A percentile compares a stretch with the other conserved stretches of the same genome.
These are phyloP conservation scores for Didymella lethalis DNA, from an alignment of 2,329 filamentous ascomycete species.

Conservation along the genomic window DNA sequence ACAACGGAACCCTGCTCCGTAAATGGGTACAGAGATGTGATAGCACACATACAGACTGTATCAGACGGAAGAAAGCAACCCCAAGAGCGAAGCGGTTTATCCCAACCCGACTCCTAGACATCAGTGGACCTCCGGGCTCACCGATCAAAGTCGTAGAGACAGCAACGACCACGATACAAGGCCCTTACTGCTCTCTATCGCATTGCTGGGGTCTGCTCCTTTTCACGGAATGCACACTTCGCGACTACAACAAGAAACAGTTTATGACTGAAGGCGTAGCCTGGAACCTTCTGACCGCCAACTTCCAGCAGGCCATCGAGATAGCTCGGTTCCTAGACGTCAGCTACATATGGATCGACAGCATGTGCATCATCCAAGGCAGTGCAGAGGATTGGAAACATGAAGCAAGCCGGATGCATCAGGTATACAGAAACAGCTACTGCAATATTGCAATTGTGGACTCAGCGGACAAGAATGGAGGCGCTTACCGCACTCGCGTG, in stretches of 20 bases:
- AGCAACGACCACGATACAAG: conserved; percentile 14
- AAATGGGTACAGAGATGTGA: background rate
- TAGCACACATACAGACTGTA: background rate
- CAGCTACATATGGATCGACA: conserved; percentile 42
- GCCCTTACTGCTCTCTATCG: conserved; percentile 31
- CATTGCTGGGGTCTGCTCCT: conserved; percentile 37
- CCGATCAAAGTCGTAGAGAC: conserved; percentile 32
- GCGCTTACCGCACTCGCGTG: conserved; percentile 32
- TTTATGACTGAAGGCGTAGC: conserved; percentile 30
- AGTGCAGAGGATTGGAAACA: conserved; percentile 27
- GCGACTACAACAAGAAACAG: conserved; percentile 5
- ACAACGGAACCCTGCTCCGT: background rate
- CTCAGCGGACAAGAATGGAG: conserved; percentile 27
- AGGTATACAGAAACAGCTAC: conserved; percentile 40
- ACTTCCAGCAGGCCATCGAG: conserved; percentile 39
- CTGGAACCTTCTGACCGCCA: conserved; percentile 26
- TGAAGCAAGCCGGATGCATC: conserved; percentile 37
- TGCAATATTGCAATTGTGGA: conserved; percentile 43
- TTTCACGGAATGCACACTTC: conserved; percentile 20
- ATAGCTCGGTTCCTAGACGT: conserved; percentile 32
- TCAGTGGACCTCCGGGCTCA: conserved; percentile 5
- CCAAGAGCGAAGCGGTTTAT: conserved; percentile 14
- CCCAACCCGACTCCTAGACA: conserved; percentile 36
- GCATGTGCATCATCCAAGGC: conserved; percentile 32
- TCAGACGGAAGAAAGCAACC: background rate